These are phyloP conservation scores for Tuber microsphaerosporum DNA, from an alignment of 495 filamentous ascomycete genomes.

Conservation along the genomic window DNA sequence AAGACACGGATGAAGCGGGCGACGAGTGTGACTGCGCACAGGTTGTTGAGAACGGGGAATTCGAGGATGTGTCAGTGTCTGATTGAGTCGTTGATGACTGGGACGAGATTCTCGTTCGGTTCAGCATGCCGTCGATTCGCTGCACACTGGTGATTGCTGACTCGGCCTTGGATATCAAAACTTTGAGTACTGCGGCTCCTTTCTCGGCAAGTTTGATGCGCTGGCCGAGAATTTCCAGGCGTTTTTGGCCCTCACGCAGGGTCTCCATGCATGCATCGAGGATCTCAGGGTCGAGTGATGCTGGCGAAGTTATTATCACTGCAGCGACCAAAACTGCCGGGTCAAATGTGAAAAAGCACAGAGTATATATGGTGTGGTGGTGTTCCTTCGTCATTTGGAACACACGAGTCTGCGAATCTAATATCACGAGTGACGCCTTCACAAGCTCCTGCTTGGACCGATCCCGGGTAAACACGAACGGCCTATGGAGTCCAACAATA, in stretches of 20 bases:
- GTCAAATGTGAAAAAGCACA: conserved; percentile 50
- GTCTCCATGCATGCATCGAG: conserved; percentile 30
- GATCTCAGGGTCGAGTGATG: conserved; percentile 28
- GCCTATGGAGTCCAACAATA: conserved; percentile 56
- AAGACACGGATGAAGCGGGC: conserved; percentile 22
- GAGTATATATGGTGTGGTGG: conserved; percentile 50
- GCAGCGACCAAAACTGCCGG: conserved; percentile 56
- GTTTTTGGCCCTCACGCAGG: conserved; percentile 26
- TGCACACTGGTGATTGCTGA: conserved; percentile 27
- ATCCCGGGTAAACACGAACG: conserved; percentile 56
- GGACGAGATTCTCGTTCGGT: conserved; percentile 20
- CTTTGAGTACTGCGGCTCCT: conserved; percentile 34
- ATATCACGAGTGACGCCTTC: conserved; percentile 51
- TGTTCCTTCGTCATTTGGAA: conserved; percentile 49
- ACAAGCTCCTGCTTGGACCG: conserved; percentile 50
- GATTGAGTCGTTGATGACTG: conserved; percentile 20
- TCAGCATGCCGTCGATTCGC: conserved; percentile 22
- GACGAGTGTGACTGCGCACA: conserved; percentile 24
- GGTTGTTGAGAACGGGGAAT: conserved; percentile 17
- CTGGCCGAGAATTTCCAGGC: conserved; percentile 33
- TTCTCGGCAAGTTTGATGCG: conserved; percentile 40
- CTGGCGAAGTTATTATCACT: conserved; percentile 42
- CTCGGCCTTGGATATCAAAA: conserved; percentile 37
- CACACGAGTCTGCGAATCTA: conserved; percentile 50
- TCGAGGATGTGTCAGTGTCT: conserved; percentile 18